phyloP scores from a whole-genome alignment of 768 basidiomycete species.

The Rhodotorula kratochvilovae region DNA sequence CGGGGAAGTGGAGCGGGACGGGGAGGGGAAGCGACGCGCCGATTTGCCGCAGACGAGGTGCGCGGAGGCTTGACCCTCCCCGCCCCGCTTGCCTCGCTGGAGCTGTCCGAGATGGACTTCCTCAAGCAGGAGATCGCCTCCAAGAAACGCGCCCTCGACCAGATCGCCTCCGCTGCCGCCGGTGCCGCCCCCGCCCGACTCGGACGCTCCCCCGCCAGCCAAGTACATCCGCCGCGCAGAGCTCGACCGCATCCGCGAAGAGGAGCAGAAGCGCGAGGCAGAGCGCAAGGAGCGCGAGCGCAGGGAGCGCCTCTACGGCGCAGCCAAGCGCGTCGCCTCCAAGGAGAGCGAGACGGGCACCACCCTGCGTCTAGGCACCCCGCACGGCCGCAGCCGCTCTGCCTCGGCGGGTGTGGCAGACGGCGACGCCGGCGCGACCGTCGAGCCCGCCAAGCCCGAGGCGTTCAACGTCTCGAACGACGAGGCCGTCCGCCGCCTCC shows the following conservation, averaged over 20 bases:
- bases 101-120: conserved; percentile 65
- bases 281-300: conserved; percentile 52
- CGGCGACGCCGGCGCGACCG: conserved; percentile 37
- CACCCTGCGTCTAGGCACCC: not conserved
- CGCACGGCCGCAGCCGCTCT: too few species aligned
- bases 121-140: conserved; percentile 78
- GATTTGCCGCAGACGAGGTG: not conserved
- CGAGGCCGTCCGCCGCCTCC: conserved; percentile 81
- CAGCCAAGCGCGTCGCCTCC: conserved; percentile 30
- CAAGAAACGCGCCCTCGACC: conserved; percentile 67
- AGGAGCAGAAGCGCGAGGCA: conserved; percentile 51
- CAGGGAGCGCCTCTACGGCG: conserved; percentile 45
- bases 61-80: not conserved
- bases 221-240: conserved; percentile 92
- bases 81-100: too few species aligned
- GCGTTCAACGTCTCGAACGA: conserved; percentile 86
- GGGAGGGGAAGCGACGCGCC: too few species aligned
- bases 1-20: too few species aligned
- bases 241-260: conserved; percentile 63
- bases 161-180: conserved; percentile 42
- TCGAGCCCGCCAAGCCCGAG: conserved; percentile 46
- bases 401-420: conserved; percentile 28
- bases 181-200: not conserved
- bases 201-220: conserved; percentile 49
- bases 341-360: not conserved